Conservation (phyloP, 148 eudicot species). For the Rhododendron molle region DNA sequence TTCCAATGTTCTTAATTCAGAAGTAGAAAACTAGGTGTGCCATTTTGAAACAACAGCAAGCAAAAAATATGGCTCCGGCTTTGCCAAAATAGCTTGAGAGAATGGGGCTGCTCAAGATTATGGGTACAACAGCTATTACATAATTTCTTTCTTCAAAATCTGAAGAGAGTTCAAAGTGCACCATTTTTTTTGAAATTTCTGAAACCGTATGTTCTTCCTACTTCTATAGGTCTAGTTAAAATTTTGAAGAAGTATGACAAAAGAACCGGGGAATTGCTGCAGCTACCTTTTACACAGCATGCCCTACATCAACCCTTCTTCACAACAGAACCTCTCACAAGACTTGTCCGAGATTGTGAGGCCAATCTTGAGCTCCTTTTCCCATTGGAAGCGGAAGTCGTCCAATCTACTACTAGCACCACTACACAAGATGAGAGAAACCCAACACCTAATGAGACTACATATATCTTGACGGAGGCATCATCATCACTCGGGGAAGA, state of each 20-base stretch:
- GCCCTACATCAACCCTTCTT: constrained; percentile 83
- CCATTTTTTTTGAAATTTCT: background rate
- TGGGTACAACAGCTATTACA: background rate
- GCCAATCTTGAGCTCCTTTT: constrained; percentile 83
- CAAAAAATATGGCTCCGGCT: background rate
- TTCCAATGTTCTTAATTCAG: background rate
- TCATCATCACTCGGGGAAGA: constrained; percentile 46
- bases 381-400: constrained; percentile 85
- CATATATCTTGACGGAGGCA: constrained; percentile 29
- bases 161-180: background rate
- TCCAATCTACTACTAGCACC: constrained; percentile 39
- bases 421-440: constrained; percentile 15
- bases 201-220: constrained; percentile 8
- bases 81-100: background rate
- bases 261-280: constrained; percentile 78
- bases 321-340: constrained; percentile 78
- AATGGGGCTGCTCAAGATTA: background rate
- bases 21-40: background rate
- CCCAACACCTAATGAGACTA: constrained; percentile 22
- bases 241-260: constrained; percentile 91
- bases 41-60: background rate
- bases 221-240: constrained; percentile 63
- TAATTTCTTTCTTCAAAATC: background rate
- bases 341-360: constrained; percentile 80
- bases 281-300: constrained; percentile 74